Evolutionary conservation across 129 eudicot species (phyloP).

Genomic region (Ambrosia trifida): DNA sequence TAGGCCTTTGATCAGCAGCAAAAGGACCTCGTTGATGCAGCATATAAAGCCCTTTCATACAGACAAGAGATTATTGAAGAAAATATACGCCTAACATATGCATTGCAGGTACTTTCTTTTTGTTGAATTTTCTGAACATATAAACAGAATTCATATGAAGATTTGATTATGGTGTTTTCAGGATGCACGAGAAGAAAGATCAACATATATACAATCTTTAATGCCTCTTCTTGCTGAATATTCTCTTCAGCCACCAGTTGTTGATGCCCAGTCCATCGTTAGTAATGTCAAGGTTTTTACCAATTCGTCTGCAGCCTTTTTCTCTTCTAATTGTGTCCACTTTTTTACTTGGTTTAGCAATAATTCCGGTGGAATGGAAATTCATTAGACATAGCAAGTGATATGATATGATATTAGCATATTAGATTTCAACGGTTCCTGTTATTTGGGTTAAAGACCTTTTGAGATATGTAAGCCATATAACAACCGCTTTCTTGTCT

Average conservation of each 20-base stretch:
- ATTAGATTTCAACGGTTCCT: no score
- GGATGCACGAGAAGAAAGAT: constrained; percentile 92
- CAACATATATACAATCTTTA: constrained; percentile 70
- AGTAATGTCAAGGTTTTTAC: constrained; percentile 77
- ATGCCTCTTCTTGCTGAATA: constrained; percentile 93
- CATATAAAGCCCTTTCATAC: constrained; percentile 89
- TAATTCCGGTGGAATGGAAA: neutral
- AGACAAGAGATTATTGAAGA: constrained; percentile 96
- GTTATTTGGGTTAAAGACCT: no score
- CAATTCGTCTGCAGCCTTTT: neutral
- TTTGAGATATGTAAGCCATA: neutral
- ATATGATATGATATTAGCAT: neutral
- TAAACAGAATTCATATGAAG: constrained; percentile 5
- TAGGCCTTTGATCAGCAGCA: constrained; percentile 99
- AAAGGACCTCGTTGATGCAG: constrained; percentile 93
- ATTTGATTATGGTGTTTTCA: constrained; percentile 36
- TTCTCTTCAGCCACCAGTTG: constrained; percentile 77
- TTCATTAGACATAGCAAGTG: neutral
- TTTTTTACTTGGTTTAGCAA: neutral
- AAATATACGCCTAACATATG: constrained; percentile 91
- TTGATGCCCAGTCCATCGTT: constrained; percentile 88
- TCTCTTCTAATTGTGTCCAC: neutral
- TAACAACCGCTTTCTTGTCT: neutral
- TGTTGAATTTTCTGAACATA: constrained; percentile 10
- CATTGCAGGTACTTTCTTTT: constrained; percentile 62